Base-by-base conservation (phyloP, 768 basidiomycete genomes). In the Tulasnella sp. region DNA sequence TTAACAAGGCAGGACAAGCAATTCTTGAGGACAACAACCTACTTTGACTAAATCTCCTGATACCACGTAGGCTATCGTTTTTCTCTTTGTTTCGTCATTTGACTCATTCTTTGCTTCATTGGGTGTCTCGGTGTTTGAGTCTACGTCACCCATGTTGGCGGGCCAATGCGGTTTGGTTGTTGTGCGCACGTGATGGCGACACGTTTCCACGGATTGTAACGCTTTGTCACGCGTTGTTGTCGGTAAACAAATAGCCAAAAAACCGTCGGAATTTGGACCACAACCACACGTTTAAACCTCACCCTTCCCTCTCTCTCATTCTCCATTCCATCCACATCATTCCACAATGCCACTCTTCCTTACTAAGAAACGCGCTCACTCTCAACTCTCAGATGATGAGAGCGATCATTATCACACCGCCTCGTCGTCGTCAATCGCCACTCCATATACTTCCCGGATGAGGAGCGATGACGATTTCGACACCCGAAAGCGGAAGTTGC, bases 41-140 rank as follows among this genome's bases (percentile, higher is more conserved):
- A 73, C 78, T 64, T 72, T 77, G 35, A 67, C 72, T 1, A 81
- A 68, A 22, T 78, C 76, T 41, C 75, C 67, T 0, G 79, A 80
- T 5, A 73, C 75, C 20, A 79, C 63, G 52, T 81, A 80, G 22
- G 61, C 67, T 9, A 75, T 65, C 8, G 34, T 35, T 35, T 35
- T 35, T n/a, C n/a, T n/a, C n/a, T n/a, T n/a, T n/a, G n/a, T n/a
- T n/a, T n/a, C n/a, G n/a, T n/a, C n/a, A n/a, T n/a, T n/a, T n/a
- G n/a, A n/a, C n/a, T n/a, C n/a, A n/a, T n/a, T n/a, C n/a, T n/a
- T n/a, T n/a, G n/a, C n/a, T n/a, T n/a, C n/a, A n/a, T n/a, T n/a
- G n/a, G n/a, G n/a, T n/a, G n/a, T n/a, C n/a, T n/a, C n/a, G n/a
- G n/a, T n/a, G n/a, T n/a, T n/a, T n/a, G n/a, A n/a, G n/a, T n/a